A percentile compares a stretch with the other conserved stretches of the same genome.
Conservation (phyloP, 2,329 filamentous ascomycete genomes). For the Colletotrichum tropicale region DNA sequence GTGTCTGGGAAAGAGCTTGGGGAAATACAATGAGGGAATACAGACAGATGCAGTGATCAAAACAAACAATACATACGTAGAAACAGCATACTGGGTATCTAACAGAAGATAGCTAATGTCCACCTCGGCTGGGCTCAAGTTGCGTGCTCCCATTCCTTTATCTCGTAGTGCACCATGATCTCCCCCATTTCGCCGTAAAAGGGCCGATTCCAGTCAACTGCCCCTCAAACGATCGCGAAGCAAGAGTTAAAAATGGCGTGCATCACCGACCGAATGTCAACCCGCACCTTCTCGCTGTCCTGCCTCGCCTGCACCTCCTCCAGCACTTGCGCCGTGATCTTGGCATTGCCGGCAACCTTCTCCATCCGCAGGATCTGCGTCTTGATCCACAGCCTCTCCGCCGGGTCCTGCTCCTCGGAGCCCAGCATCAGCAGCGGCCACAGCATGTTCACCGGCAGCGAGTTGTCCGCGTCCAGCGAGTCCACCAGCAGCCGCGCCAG, state of each 20-base stretch:
- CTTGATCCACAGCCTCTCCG: constrained; percentile 55
- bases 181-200: background rate
- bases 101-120: background rate
- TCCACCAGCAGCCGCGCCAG: constrained; percentile 50
- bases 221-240: constrained; percentile 52
- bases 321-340: constrained; percentile 49
- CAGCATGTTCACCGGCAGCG: constrained; percentile 59
- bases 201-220: background rate
- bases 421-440: constrained; percentile 63
- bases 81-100: background rate
- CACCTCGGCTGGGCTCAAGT: background rate
- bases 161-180: background rate
- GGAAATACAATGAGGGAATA: background rate
- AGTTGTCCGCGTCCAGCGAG: constrained; percentile 42
- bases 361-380: constrained; percentile 53
- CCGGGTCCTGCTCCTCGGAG: constrained; percentile 54
- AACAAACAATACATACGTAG: background rate
- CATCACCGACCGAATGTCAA: constrained; percentile 51
- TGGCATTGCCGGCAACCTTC: constrained; percentile 46
- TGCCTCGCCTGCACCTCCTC: constrained; percentile 50
- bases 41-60: background rate
- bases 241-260: constrained; percentile 53
- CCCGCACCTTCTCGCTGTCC: constrained; percentile 40
- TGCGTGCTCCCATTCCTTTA: background rate
- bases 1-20: rapidly evolving